A percentile compares a stretch with the other conserved stretches of the same genome.
Evolutionary conservation across 1,139 yeast genomes (phyloP).

Genomic region (Blastobotrys raffinosifermentans): DNA sequence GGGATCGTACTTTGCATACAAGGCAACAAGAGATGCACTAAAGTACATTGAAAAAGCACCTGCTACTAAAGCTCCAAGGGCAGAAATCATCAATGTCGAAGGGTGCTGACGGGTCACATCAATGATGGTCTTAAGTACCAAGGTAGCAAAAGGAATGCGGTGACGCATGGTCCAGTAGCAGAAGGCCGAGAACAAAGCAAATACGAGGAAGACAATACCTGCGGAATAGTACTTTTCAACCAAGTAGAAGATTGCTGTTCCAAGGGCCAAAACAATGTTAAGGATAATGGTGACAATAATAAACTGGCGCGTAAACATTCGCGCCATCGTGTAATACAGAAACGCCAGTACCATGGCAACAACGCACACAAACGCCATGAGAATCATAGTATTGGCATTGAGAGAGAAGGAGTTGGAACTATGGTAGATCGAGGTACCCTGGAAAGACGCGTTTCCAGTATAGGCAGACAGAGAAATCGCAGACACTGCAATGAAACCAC

Average conservation of each 20-base stretch:
- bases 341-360: constrained; percentile 56
- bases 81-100: constrained; percentile 57
- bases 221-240: constrained; percentile 60
- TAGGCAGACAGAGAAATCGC: constrained; percentile 64
- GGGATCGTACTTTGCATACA: constrained; percentile 67
- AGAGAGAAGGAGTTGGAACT: constrained; percentile 50
- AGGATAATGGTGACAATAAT: constrained; percentile 64
- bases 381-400: constrained; percentile 66
- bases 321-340: constrained; percentile 53
- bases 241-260: constrained; percentile 69
- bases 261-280: constrained; percentile 65
- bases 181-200: constrained; percentile 52
- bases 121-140: constrained; percentile 63
- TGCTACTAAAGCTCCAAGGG: constrained; percentile 58
- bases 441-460: constrained; percentile 45
- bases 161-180: constrained; percentile 69
- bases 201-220: constrained; percentile 60
- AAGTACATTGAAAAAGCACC: constrained; percentile 63
- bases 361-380: constrained; percentile 62
- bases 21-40: constrained; percentile 62
- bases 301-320: constrained; percentile 59
- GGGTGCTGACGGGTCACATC: constrained; percentile 71
- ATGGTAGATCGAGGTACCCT: constrained; percentile 64
- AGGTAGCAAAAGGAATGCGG: constrained; percentile 68
- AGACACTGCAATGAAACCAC: constrained; percentile 68